Evolutionary conservation across 805 yeast species (phyloP).

Genomic region (Zygoascus tannicola): DNA sequence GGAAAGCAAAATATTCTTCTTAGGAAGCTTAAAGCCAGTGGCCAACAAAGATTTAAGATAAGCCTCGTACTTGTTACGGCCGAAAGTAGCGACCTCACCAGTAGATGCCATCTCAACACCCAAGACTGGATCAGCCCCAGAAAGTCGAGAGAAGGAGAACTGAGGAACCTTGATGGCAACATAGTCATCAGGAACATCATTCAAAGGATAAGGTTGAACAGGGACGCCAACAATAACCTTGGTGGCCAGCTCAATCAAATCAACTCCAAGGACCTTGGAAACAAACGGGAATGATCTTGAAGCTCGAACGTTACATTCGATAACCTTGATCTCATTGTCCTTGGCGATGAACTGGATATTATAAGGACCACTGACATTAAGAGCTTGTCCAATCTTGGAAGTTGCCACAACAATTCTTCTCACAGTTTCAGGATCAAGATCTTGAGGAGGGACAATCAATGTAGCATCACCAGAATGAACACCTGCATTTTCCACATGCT

Average conservation of each 20-base stretch:
- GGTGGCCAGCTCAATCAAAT: conserved; percentile 94
- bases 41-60: conserved; percentile 90
- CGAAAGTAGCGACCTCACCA: conserved; percentile 97
- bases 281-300: conserved; percentile 99
- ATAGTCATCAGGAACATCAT: conserved; percentile 82
- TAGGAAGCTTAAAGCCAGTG: conserved; percentile 90
- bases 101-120: conserved; percentile 99
- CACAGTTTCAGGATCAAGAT: conserved; percentile 84
- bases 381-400: conserved; percentile 89
- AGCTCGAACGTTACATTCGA: conserved; percentile 97
- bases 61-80: conserved; percentile 94
- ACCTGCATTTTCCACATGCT: conserved; percentile 98
- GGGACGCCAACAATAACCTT: conserved; percentile 88
- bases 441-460: conserved; percentile 93
- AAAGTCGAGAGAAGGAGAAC: conserved; percentile 90
- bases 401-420: conserved; percentile 88
- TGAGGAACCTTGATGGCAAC: conserved; percentile 97
- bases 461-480: conserved; percentile 99
- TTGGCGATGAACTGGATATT: conserved; percentile 95
- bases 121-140: conserved; percentile 95
- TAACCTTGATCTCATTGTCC: conserved; percentile 91
- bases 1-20: conserved; percentile 86
- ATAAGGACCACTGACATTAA: conserved; percentile 94
- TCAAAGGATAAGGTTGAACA: conserved; percentile 81
- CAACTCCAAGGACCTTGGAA: conserved; percentile 94